These are phyloP conservation scores for Cruciata laevipes DNA, from an alignment of 257 asterid species.

Conservation along the genomic window DNA sequence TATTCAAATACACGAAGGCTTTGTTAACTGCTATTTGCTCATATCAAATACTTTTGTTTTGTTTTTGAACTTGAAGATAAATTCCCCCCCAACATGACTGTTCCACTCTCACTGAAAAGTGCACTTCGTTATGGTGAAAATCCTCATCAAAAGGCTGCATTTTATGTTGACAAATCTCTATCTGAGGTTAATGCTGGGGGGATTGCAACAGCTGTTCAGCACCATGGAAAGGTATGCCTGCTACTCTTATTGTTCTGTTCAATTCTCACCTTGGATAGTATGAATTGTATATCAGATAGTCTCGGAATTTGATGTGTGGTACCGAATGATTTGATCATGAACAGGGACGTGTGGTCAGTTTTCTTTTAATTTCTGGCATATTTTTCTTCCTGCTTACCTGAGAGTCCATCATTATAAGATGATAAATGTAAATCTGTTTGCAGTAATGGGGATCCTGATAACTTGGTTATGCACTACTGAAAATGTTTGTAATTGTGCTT, in stretches of 20 bases:
- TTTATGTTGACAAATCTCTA: constrained; percentile 86
- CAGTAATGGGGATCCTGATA: background rate
- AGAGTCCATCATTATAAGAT: background rate
- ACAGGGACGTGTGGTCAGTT: background rate
- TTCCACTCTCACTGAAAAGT: constrained; percentile 72
- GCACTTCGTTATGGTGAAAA: constrained; percentile 95
- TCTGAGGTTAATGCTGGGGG: constrained; percentile 95
- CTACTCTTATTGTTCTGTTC: background rate
- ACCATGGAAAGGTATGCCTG: constrained; percentile 79
- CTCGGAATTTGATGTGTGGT: background rate
- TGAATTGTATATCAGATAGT: background rate
- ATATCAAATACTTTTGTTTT: constrained; percentile 2
- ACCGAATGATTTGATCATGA: background rate
- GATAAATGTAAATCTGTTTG: background rate
- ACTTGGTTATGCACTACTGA: background rate
- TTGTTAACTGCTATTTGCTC: background rate
- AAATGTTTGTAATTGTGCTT: background rate
- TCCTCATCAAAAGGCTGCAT: constrained; percentile 96
- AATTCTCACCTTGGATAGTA: background rate
- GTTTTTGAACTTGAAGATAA: constrained; percentile 35
- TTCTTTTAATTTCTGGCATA: background rate
- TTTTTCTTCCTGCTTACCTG: background rate
- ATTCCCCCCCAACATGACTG: constrained; percentile 70
- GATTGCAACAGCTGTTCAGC: constrained; percentile 82
- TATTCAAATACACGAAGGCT: background rate